Conservation (phyloP, 768 basidiomycete genomes). For the Calocybe indica region DNA sequence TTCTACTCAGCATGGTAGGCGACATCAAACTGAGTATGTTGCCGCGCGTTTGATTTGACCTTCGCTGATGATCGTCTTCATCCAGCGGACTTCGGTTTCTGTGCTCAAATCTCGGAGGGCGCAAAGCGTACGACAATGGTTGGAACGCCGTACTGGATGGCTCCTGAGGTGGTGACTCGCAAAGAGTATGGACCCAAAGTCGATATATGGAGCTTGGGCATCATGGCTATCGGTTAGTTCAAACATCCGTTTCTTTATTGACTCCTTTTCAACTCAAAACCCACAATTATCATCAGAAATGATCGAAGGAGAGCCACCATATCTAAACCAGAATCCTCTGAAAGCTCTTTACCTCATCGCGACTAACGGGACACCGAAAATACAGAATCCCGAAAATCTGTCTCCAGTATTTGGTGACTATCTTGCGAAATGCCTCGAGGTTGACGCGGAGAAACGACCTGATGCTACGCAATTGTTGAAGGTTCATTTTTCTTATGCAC, state of each 20-base stretch:
- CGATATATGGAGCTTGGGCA: slow-evolving; percentile 96
- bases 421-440: slow-evolving; percentile 81
- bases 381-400: slow-evolving; percentile 79
- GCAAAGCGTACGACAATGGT: slow-evolving; percentile 98
- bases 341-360: slow-evolving; percentile 98
- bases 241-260: background rate
- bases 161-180: slow-evolving; percentile 94
- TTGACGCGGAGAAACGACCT: slow-evolving; percentile 92
- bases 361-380: slow-evolving; percentile 95
- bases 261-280: slow-evolving; percentile 1
- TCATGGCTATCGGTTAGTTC: slow-evolving; percentile 86
- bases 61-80: slow-evolving; percentile 2
- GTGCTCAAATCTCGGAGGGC: slow-evolving; percentile 91
- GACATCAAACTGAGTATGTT: slow-evolving; percentile 97
- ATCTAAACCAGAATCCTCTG: slow-evolving; percentile 92
- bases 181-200: slow-evolving; percentile 98
- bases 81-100: slow-evolving; percentile 97
- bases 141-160: slow-evolving; percentile 99
- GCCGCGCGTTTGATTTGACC: background rate
- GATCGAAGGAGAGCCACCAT: slow-evolving; percentile 97
- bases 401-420: slow-evolving; percentile 85
- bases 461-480: slow-evolving; percentile 75
- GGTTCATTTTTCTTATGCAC: slow-evolving; percentile 33
- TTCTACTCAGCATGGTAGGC: slow-evolving; percentile 84
- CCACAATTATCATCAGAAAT: slow-evolving; percentile 58